A percentile compares a stretch with the other conserved stretches of the same genome.
These are phyloP conservation scores for Candida tammaniensis DNA, from an alignment of 805 yeast species.

Conservation along the genomic window DNA sequence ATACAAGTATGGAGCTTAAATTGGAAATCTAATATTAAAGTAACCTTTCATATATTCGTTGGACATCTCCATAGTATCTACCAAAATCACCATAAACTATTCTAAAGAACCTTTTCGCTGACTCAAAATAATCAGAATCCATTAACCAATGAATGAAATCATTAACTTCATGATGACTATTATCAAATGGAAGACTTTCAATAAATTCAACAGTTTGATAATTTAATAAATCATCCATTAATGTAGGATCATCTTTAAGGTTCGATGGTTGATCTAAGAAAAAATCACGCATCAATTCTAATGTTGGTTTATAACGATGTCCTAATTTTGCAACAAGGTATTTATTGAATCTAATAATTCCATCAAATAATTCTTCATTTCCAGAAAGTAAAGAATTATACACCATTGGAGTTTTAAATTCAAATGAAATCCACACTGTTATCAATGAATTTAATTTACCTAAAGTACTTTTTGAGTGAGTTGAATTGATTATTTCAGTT, in stretches of 20 bases:
- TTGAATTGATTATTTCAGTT: slow-evolving; percentile 11
- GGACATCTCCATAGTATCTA: not conserved
- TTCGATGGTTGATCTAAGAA: slow-evolving; percentile 3
- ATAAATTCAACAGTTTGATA: slow-evolving; percentile 7
- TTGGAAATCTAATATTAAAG: no score
- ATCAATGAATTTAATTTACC: slow-evolving; percentile 2
- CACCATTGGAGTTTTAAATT: slow-evolving; percentile 12
- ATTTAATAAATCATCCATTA: slow-evolving; percentile 3
- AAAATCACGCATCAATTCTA: slow-evolving; percentile 1
- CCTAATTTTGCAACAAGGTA: no score
- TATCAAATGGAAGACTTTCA: slow-evolving; percentile 8
- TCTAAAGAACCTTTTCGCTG: slow-evolving; percentile 2
- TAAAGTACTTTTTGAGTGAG: not conserved
- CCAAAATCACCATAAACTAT: slow-evolving; percentile 9
- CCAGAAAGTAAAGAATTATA: slow-evolving; percentile 25
- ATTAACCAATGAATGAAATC: slow-evolving; percentile 12
- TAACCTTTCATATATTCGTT: slow-evolving; percentile 1
- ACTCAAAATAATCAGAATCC: not conserved
- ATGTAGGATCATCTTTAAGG: slow-evolving; percentile 2
- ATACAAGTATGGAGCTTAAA: no score
- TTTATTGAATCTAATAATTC: slow-evolving; percentile 8
- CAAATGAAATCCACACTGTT: slow-evolving; percentile 19
- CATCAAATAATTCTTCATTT: slow-evolving; percentile 27
- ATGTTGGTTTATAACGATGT: not conserved
- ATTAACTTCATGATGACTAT: slow-evolving; percentile 8